Conservation (phyloP, 257 asterid genomes). For the Pogostemon cablin region DNA sequence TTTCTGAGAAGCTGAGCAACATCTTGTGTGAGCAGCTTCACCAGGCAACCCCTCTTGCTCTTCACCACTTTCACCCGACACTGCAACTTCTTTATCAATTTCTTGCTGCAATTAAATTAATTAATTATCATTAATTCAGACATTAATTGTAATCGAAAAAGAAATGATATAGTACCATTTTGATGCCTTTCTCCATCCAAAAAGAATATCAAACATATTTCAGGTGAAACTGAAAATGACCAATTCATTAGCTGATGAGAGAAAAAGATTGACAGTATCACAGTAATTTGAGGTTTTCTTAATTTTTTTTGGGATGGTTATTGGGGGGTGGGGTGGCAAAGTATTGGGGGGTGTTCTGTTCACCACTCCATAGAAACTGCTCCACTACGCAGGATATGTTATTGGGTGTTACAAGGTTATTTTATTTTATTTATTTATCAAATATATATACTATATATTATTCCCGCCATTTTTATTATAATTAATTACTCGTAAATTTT, state of each 20-base stretch:
- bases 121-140: neutral
- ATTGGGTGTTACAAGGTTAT: neutral
- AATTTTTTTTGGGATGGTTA: slow-evolving; percentile 30
- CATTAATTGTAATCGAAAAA: neutral
- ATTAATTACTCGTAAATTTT: too few species aligned
- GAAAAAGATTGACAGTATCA: neutral
- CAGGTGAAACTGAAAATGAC: neutral
- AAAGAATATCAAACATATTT: slow-evolving; percentile 55
- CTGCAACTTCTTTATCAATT: slow-evolving; percentile 55
- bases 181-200: slow-evolving; percentile 91
- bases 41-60: slow-evolving; percentile 64
- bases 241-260: neutral
- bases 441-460: too few species aligned
- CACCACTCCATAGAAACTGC: slow-evolving; percentile 33
- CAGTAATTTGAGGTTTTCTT: slow-evolving; percentile 22
- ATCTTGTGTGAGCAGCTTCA: slow-evolving; percentile 58
- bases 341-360: neutral
- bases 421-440: too few species aligned
- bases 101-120: slow-evolving; percentile 51
- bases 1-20: slow-evolving; percentile 64
- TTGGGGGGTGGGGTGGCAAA: slow-evolving; percentile 20
- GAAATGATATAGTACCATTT: slow-evolving; percentile 51
- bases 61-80: slow-evolving; percentile 67
- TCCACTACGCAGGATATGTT: slow-evolving; percentile 14
- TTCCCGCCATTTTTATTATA: too few species aligned